Evolutionary conservation across 768 basidiomycete species (phyloP).

Genomic region (Naganishia vishniacii): DNA sequence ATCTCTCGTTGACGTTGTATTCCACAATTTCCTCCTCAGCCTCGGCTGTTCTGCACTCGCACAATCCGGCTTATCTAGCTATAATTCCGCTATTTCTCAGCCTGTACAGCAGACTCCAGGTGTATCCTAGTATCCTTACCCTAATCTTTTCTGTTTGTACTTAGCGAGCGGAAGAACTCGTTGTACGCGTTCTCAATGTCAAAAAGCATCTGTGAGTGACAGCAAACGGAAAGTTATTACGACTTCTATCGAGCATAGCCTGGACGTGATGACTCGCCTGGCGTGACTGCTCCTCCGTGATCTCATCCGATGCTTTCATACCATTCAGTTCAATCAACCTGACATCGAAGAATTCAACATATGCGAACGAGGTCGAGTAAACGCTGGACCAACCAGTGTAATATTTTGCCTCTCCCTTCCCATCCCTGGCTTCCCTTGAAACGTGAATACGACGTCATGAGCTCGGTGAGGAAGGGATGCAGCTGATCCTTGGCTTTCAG

Average conservation of each 20-base stretch:
- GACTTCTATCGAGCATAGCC: neutral
- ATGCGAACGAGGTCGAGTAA: neutral
- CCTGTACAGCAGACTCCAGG: no score
- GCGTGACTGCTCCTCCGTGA: slow-evolving; percentile 87
- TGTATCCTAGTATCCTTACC: no score
- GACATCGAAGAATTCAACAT: slow-evolving; percentile 53
- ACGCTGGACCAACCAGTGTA: slow-evolving; percentile 65
- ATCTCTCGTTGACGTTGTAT: no score
- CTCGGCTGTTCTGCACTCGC: no score
- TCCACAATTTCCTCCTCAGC: no score
- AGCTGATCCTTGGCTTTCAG: slow-evolving; percentile 95
- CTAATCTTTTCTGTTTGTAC: slow-evolving; percentile 14
- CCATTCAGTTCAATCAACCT: slow-evolving; percentile 82
- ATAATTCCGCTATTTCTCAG: no score
- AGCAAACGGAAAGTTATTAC: neutral
- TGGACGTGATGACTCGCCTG: slow-evolving; percentile 57
- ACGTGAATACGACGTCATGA: slow-evolving; percentile 87
- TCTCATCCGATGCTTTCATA: slow-evolving; percentile 94
- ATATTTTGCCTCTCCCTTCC: slow-evolving; percentile 90
- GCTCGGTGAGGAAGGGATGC: slow-evolving; percentile 86
- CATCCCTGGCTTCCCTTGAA: slow-evolving; percentile 94
- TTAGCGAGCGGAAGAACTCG: slow-evolving; percentile 64
- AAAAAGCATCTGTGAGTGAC: slow-evolving; percentile 65
- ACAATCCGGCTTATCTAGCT: no score
- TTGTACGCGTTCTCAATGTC: slow-evolving; percentile 95